Percentiles rank a stretch among this genome's conserved stretches.
Conservation (phyloP, 345 rosid species). For the Salix viminalis region DNA sequence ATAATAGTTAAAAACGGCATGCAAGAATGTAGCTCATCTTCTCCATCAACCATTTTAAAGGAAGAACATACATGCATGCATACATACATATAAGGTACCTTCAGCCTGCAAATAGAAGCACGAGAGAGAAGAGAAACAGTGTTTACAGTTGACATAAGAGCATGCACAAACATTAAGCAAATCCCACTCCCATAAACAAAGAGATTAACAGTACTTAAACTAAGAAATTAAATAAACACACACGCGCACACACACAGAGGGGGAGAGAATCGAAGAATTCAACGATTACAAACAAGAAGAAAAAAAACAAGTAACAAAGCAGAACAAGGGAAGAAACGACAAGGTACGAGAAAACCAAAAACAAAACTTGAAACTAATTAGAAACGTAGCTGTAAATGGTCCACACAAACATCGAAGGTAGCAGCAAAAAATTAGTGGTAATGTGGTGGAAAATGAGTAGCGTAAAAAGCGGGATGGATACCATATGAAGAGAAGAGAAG, state of each 20-base stretch:
- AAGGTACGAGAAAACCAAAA: conserved; percentile 17
- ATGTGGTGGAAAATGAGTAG: conserved; percentile 15
- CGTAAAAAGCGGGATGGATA: conserved; percentile 45
- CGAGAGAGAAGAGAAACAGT: neutral
- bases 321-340: conserved; percentile 39
- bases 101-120: conserved; percentile 6
- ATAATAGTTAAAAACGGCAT: neutral
- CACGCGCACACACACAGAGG: neutral
- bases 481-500: neutral
- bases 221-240: neutral
- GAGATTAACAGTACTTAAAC: conserved; percentile 12
- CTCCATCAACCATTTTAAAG: neutral
- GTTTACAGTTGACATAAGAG: neutral
- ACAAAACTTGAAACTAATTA: conserved; percentile 1
- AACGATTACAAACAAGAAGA: conserved; percentile 6
- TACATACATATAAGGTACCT: neutral
- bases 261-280: conserved; percentile 16
- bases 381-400: conserved; percentile 18
- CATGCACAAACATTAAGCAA: neutral
- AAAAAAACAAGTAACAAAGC: conserved; percentile 10
- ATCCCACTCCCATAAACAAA: conserved; percentile 21
- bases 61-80: too few species aligned
- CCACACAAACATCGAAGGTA: conserved; percentile 39
- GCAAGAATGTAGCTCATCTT: neutral
- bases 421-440: neutral